Evolutionary conservation across 495 filamentous ascomycete genomes (phyloP).

Genomic region (Podospora didyma): DNA sequence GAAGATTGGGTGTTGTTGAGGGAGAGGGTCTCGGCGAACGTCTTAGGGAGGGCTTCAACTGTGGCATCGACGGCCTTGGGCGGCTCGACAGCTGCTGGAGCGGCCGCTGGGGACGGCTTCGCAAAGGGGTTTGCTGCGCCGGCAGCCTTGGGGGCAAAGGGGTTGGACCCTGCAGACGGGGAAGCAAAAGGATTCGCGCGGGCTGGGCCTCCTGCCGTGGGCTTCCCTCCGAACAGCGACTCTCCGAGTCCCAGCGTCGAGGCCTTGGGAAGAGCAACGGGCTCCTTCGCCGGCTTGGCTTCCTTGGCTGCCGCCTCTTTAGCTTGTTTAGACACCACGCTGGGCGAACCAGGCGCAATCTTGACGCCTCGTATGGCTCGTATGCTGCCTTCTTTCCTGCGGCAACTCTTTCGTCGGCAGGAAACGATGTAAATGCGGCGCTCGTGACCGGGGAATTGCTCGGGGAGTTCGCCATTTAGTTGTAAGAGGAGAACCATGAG

Average conservation of each 20-base stretch:
- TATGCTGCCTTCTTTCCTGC: constrained; percentile 76
- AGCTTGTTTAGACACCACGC: background rate
- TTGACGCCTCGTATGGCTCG: constrained; percentile 64
- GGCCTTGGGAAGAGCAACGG: constrained; percentile 10
- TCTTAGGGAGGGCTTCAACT: constrained; percentile 52
- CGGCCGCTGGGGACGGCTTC: constrained; percentile 30
- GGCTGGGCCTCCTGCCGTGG: constrained; percentile 32
- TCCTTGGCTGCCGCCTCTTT: constrained; percentile 23
- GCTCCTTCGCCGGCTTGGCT: constrained; percentile 11
- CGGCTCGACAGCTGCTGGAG: constrained; percentile 3
- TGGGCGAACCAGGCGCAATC: constrained; percentile 32
- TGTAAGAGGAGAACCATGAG: constrained; percentile 83
- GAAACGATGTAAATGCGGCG: constrained; percentile 79
- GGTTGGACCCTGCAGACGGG: constrained; percentile 29
- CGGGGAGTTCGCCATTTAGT: constrained; percentile 85
- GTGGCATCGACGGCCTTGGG: constrained; percentile 14
- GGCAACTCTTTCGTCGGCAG: constrained; percentile 75
- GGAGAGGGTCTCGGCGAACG: constrained; percentile 61
- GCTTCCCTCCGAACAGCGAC: constrained; percentile 50
- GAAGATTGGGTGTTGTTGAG: constrained; percentile 46
- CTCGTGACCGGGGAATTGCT: constrained; percentile 80
- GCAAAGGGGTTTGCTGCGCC: constrained; percentile 12
- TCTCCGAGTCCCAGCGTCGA: constrained; percentile 44
- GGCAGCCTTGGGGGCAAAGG: constrained; percentile 30
- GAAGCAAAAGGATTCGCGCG: constrained; percentile 47